A percentile compares a stretch with the other conserved stretches of the same genome.
phyloP scores from a whole-genome alignment of 306 rosid genomes.

The Neltuma alba region DNA sequence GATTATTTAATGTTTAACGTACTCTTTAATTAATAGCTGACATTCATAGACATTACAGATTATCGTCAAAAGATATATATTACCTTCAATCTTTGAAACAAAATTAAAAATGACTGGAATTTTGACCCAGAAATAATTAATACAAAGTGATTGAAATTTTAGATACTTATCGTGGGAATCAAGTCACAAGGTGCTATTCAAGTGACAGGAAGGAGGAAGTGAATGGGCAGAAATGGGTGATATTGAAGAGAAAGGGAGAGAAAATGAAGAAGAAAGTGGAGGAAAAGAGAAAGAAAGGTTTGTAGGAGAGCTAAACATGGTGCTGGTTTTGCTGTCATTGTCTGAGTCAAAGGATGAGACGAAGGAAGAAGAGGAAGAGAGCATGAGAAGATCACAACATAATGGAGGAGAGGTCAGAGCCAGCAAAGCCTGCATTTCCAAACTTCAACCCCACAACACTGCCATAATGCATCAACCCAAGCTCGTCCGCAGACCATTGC shows the following conservation, averaged over 20 bases:
- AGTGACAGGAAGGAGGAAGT: background rate
- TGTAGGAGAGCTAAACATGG: conserved; percentile 37
- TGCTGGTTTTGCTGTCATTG: conserved; percentile 38
- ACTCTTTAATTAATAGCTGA: background rate
- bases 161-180: background rate
- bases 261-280: background rate
- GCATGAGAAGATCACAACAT: background rate
- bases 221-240: background rate
- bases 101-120: too few species aligned
- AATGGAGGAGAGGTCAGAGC: conserved; percentile 5
- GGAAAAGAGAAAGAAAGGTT: background rate
- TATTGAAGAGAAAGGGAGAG: background rate
- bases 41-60: background rate
- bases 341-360: conserved; percentile 30
- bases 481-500: conserved; percentile 7
- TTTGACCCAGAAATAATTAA: too few species aligned
- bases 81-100: too few species aligned
- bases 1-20: background rate
- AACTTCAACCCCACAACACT: background rate
- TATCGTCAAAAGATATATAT: background rate
- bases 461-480: conserved; percentile 11
- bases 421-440: conserved; percentile 18
- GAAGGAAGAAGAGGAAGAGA: background rate
- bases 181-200: background rate
- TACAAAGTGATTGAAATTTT: background rate